These are phyloP conservation scores for Balakata baccata DNA, from an alignment of 345 rosid genomes.

Conservation along the genomic window DNA sequence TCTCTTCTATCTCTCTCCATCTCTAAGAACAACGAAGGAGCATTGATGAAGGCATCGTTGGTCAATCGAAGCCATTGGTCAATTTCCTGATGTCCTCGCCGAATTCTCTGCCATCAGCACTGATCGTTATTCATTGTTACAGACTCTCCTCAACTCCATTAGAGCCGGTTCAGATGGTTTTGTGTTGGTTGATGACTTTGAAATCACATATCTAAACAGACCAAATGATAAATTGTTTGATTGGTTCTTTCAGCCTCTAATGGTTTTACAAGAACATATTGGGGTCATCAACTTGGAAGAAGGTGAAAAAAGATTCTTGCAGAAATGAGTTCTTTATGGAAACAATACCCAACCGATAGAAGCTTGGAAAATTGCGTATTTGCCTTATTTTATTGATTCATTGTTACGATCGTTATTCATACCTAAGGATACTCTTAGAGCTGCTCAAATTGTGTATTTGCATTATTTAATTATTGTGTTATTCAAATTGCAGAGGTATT, in stretches of 20 bases:
- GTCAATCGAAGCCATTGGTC: too few species aligned
- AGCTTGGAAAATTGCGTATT: slow-evolving; percentile 64
- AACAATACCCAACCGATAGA: slow-evolving; percentile 45
- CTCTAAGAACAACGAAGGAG: too few species aligned
- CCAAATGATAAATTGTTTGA: slow-evolving; percentile 71
- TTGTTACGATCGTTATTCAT: too few species aligned
- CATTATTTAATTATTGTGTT: too few species aligned
- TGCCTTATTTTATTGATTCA: too few species aligned
- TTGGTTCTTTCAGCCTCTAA: slow-evolving; percentile 68
- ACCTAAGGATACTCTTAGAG: too few species aligned
- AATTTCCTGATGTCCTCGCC: too few species aligned
- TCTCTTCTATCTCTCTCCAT: too few species aligned
- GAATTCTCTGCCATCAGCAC: too few species aligned
- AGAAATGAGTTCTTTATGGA: slow-evolving; percentile 62
- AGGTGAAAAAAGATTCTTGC: slow-evolving; percentile 57
- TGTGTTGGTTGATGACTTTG: slow-evolving; percentile 55
- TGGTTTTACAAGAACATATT: slow-evolving; percentile 73
- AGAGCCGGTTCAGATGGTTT: slow-evolving; percentile 58
- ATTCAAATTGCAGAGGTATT: too few species aligned
- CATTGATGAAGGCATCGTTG: too few species aligned
- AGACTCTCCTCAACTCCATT: slow-evolving; percentile 54
- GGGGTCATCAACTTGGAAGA: slow-evolving; percentile 51
- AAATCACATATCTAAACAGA: slow-evolving; percentile 59
- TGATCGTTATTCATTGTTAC: slow-evolving; percentile 56
- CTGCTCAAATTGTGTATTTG: too few species aligned